Evolutionary conservation across 1,139 yeast species (phyloP), one percentile per base, ranked within the genome.

Genomic region (Spathaspora jeffriesii): DNA sequence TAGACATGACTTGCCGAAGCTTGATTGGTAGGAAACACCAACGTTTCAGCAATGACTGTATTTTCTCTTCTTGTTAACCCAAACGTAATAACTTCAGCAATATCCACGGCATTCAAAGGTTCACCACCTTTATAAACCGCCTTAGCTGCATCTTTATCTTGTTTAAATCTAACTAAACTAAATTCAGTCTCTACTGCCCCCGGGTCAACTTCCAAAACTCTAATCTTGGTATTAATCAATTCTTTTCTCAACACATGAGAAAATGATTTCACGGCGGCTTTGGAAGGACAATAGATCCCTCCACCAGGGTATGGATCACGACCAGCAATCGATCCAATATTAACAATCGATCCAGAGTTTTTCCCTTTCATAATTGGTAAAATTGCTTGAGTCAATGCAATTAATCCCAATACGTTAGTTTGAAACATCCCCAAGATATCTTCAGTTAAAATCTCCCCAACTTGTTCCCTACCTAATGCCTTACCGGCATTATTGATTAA

Each of bases 141-240:
- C 54, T 84, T 84, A 9, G 96, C 96, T 60, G 79, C 79, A 5
- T 68, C 71, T 43, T 70, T 60, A 62, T 89, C 95, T 49, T 96
- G 96, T 53, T 82, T 76, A 72, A 81, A 85, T 62, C 96, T 77
- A 30, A 87, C 88, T 31, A 82, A 65, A 7, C 93, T 85, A 63
- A 90, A 90, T 60, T 90, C 96, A 14, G 96, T 90, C 66, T 88
- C 90, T 21, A 89, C 96, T 42, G 86, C 84, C 59, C 96, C 96
- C 10, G 97, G 96, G 52, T 88, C 92, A 44, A 89, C 79, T 63
- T 88, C 95, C 56, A 90, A 79, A 46, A 89, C 91, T 60, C 96
- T 77, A 54, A 89, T 82, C 48, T 79, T 78, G 31, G 96, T 86
- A 62, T 76, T 72, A 54, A 88, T 82, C 61, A 84, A 73, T 65